Percentiles rank a stretch among this genome's conserved stretches.
Conservation (phyloP, 441 rosid genomes). For the Eruca vesicaria region DNA sequence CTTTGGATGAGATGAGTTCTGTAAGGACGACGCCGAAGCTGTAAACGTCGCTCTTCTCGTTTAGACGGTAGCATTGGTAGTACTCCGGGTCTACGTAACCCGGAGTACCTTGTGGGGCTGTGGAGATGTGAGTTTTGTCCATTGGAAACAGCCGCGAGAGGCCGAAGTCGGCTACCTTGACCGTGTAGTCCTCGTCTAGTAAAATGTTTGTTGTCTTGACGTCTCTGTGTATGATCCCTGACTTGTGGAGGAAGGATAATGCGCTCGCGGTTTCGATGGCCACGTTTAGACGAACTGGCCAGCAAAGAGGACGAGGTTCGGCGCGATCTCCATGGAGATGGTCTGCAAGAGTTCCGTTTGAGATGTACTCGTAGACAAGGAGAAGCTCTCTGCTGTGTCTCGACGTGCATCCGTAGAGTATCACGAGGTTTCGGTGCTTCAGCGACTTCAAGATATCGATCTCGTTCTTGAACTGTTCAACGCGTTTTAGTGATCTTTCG, state of each 20-base stretch:
- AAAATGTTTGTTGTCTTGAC: neutral
- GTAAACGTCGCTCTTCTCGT: neutral
- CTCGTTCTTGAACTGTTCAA: constrained; percentile 72
- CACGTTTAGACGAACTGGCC: neutral
- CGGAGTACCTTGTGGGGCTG: neutral
- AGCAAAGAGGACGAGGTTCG: neutral
- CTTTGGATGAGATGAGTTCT: neutral
- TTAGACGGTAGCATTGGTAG: neutral
- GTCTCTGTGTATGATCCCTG: neutral
- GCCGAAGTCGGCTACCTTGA: neutral
- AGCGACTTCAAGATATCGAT: constrained; percentile 52
- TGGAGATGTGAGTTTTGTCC: neutral
- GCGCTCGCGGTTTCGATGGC: neutral
- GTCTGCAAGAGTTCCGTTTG: neutral
- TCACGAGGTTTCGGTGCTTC: constrained; percentile 55
- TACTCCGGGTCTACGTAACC: neutral
- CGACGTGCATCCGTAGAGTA: neutral
- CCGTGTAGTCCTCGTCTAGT: neutral
- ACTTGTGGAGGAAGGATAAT: neutral
- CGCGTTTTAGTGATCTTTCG: constrained; percentile 53
- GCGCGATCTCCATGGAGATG: neutral
- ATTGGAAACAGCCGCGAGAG: neutral
- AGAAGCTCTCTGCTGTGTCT: neutral
- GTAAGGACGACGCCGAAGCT: neutral
- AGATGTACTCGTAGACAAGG: neutral